These are phyloP conservation scores for Musa itinerans DNA, from an alignment of 176 grass and related monocot species.

Conservation along the genomic window DNA sequence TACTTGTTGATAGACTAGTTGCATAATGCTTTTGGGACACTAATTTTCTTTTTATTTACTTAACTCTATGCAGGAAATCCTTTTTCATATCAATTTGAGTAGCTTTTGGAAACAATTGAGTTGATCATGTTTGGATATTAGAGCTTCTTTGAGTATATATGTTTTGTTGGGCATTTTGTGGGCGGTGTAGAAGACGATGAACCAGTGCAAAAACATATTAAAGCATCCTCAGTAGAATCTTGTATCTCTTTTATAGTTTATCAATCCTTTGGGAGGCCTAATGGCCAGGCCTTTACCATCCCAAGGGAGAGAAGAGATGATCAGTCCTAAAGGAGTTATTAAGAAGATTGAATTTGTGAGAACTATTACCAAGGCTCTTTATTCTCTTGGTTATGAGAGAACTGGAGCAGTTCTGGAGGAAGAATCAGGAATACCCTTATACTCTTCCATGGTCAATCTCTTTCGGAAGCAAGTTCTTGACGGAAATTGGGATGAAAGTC, in stretches of 20 bases:
- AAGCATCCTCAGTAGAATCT: conserved; percentile 61
- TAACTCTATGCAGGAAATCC: conserved; percentile 32
- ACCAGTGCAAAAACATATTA: conserved; percentile 71
- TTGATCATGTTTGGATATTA: conserved; percentile 12
- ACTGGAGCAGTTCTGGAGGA: conserved; percentile 74
- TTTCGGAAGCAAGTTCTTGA: conserved; percentile 72
- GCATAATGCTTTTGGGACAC: not conserved
- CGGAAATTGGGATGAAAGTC: conserved; percentile 61
- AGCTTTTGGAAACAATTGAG: not conserved
- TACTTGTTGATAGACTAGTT: not conserved
- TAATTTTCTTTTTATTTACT: not conserved
- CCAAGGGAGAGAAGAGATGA: conserved; percentile 58
- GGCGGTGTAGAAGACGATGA: conserved; percentile 85
- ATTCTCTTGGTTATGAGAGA: conserved; percentile 84
- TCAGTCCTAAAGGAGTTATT: conserved; percentile 77
- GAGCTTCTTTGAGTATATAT: conserved; percentile 32
- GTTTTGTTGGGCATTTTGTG: conserved; percentile 90
- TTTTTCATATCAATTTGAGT: not conserved
- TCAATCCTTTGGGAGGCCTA: conserved; percentile 72
- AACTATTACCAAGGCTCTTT: conserved; percentile 80
- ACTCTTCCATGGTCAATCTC: conserved; percentile 45
- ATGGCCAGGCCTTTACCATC: conserved; percentile 84
- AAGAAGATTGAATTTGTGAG: conserved; percentile 86
- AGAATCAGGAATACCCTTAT: conserved; percentile 84
- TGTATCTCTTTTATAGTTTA: conserved; percentile 38